These are phyloP conservation scores for Pyrenochaeta sp. DNA, from an alignment of 2,329 filamentous ascomycete species.

Conservation along the genomic window DNA sequence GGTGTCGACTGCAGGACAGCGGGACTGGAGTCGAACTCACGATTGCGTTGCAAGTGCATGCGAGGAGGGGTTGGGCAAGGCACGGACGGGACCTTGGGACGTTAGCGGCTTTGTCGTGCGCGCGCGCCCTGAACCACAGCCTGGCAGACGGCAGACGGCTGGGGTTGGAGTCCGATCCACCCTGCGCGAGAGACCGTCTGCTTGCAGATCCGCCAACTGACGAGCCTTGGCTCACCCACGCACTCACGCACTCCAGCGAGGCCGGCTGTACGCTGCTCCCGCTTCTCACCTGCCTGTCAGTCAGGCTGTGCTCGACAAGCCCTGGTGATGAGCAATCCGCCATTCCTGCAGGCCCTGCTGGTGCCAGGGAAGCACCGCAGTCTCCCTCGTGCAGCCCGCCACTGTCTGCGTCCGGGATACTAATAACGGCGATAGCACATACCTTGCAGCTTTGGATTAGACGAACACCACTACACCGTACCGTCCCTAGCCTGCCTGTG, in stretches of 20 bases:
- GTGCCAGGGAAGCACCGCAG: slow-evolving; percentile 18
- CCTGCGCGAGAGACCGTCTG: slow-evolving; percentile 25
- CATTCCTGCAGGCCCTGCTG: slow-evolving; percentile 24
- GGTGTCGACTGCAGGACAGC: slow-evolving; percentile 31
- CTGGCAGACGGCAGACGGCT: slow-evolving; percentile 38
- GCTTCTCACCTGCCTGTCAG: background rate
- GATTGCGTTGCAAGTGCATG: slow-evolving; percentile 41
- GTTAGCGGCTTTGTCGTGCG: slow-evolving; percentile 39
- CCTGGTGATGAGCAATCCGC: slow-evolving; percentile 13
- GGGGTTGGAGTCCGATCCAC: slow-evolving; percentile 37
- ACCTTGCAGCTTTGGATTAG: slow-evolving; percentile 20
- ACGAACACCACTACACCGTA: slow-evolving; percentile 13
- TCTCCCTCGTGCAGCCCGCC: slow-evolving; percentile 15
- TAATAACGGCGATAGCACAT: slow-evolving; percentile 20
- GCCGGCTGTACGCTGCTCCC: slow-evolving; percentile 6
- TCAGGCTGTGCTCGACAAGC: slow-evolving; percentile 1
- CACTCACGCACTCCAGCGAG: no score
- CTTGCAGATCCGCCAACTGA: slow-evolving; percentile 24
- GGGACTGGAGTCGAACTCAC: slow-evolving; percentile 35
- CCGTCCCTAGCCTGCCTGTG: slow-evolving; percentile 8
- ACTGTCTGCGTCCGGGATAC: slow-evolving; percentile 21
- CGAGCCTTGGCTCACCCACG: slow-evolving; percentile 14
- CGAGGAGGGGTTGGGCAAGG: slow-evolving; percentile 36
- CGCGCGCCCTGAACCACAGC: slow-evolving; percentile 31
- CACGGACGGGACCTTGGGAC: slow-evolving; percentile 31